Conservation (phyloP, 2,329 filamentous ascomycete species). For the Sporothrix dimorphospora region DNA sequence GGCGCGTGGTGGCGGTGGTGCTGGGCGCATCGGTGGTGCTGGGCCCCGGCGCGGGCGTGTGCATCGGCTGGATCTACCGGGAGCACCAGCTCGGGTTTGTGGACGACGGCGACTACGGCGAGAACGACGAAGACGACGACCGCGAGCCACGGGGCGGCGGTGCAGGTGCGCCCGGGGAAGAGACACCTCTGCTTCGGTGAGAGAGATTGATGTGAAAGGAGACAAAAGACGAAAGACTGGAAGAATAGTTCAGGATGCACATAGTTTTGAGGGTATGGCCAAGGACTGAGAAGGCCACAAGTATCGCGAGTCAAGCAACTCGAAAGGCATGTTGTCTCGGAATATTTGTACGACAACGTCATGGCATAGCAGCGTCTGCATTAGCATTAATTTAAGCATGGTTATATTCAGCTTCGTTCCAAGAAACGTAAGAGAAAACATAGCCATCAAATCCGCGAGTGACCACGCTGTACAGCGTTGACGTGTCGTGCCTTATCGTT, state of each 20-base stretch:
- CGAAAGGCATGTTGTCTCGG: background rate
- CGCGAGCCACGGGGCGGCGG: background rate
- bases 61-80: slow-evolving; percentile 41
- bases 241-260: background rate
- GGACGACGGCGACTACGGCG: background rate
- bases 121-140: background rate
- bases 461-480: background rate
- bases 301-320: background rate
- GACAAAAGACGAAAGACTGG: background rate
- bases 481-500: background rate
- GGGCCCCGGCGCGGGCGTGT: slow-evolving; percentile 46
- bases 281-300: background rate
- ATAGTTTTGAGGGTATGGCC: background rate
- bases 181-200: slow-evolving; percentile 40
- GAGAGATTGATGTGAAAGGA: background rate
- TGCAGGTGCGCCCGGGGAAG: slow-evolving; percentile 30
- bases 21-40: slow-evolving; percentile 38
- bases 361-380: slow-evolving; percentile 8
- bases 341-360: background rate
- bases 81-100: slow-evolving; percentile 36
- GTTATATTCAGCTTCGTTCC: background rate
- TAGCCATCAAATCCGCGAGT: too few species aligned
- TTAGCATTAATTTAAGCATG: background rate
- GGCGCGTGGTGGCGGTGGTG: slow-evolving; percentile 41
- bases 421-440: too few species aligned